These are phyloP conservation scores for Boletus barrowsii DNA, from an alignment of 768 basidiomycete species.

Conservation along the genomic window DNA sequence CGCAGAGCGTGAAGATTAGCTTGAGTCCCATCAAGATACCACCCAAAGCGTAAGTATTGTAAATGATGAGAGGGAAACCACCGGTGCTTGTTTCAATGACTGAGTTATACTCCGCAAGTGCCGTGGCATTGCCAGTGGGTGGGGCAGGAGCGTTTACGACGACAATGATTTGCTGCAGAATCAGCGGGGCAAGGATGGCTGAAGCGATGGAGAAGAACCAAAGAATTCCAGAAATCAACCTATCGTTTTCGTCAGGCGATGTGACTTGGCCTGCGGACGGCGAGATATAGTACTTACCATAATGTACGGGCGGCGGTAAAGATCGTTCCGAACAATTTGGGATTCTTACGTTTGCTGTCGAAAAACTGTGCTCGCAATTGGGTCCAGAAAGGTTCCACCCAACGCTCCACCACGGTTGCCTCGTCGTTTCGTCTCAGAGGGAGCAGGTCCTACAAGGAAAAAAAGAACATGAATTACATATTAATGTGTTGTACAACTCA, in stretches of 20 bases:
- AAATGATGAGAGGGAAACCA: conserved; percentile 27
- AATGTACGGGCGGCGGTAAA: conserved; percentile 14
- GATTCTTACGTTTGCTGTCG: conserved; percentile 11
- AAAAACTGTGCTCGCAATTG: conserved; percentile 19
- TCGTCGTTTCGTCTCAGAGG: conserved; percentile 27
- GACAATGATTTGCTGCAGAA: conserved; percentile 31
- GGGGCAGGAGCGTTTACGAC: conserved; percentile 16
- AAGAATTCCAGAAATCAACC: conserved; percentile 26
- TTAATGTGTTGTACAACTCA: conserved; percentile 21
- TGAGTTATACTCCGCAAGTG: conserved; percentile 18
- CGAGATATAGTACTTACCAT: conserved; percentile 11
- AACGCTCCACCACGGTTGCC: conserved; percentile 21
- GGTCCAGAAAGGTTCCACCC: conserved; percentile 25
- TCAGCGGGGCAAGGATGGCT: conserved; percentile 20
- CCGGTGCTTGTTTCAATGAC: conserved; percentile 23
- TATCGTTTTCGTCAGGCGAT: conserved; percentile 4
- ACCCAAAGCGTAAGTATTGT: conserved; percentile 24
- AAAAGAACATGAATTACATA: conserved; percentile 9
- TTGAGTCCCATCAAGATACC: conserved; percentile 26
- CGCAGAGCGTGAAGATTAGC: conserved; percentile 22
- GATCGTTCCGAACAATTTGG: conserved; percentile 16
- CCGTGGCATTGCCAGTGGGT: conserved; percentile 19
- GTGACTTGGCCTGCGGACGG: background rate
- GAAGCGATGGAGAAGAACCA: conserved; percentile 27
- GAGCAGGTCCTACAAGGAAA: conserved; percentile 20